Conservation (phyloP, 768 basidiomycete species). For the Pisolithus tinctorius region DNA sequence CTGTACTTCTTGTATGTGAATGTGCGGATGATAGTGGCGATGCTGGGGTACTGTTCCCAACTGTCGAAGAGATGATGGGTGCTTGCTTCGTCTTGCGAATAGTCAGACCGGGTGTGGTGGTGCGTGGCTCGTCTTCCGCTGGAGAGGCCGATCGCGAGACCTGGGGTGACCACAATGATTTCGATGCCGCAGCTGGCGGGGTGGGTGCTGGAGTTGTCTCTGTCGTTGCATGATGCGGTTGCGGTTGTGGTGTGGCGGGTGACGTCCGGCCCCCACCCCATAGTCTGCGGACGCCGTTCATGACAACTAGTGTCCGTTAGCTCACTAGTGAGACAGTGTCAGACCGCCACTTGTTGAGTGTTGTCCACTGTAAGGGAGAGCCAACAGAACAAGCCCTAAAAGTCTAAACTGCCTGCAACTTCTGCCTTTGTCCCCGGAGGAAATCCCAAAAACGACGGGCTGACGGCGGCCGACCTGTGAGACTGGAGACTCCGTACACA, state of each 20-base stretch:
- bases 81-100: slow-evolving; percentile 39
- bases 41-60: slow-evolving; percentile 20
- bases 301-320: slow-evolving; percentile 18
- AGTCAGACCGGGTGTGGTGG: slow-evolving; percentile 30
- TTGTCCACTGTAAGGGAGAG: slow-evolving; percentile 4
- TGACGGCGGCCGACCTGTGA: too few species aligned
- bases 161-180: slow-evolving; percentile 42
- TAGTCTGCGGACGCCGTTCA: slow-evolving; percentile 71
- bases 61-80: slow-evolving; percentile 15
- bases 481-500: too few species aligned
- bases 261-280: slow-evolving; percentile 38
- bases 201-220: slow-evolving; percentile 13
- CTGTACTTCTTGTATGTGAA: slow-evolving; percentile 20
- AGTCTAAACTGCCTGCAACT: not conserved
- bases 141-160: slow-evolving; percentile 31
- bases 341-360: too few species aligned
- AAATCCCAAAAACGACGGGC: not conserved
- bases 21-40: slow-evolving; percentile 12
- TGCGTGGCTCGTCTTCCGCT: slow-evolving; percentile 15
- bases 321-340: too few species aligned
- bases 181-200: slow-evolving; percentile 20
- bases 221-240: slow-evolving; percentile 6
- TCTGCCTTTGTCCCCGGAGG: not conserved
- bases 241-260: slow-evolving; percentile 24
- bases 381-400: not conserved